A percentile compares a stretch with the other conserved stretches of the same genome.
Evolutionary conservation across 352 stramenopile species (phyloP).

Genomic region (Globisporangium barbulae): DNA sequence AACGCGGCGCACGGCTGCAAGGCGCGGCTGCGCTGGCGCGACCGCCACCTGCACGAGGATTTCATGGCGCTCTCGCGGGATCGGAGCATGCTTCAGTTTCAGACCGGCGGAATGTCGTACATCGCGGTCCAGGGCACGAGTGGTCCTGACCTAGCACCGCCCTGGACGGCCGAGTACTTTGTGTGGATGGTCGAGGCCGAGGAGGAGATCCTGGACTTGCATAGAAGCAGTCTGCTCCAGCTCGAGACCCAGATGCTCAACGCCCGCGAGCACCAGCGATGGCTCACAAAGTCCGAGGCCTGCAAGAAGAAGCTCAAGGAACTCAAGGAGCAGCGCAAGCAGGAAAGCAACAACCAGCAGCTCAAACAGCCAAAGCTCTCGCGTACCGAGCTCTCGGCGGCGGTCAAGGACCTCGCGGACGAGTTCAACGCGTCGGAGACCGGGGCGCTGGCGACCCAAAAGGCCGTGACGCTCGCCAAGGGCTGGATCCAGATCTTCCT

Average conservation of each 20-base stretch:
- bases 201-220: slow-evolving; percentile 51
- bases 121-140: slow-evolving; percentile 29
- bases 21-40: slow-evolving; percentile 51
- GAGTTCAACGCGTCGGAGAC: slow-evolving; percentile 46
- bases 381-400: slow-evolving; percentile 21
- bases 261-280: slow-evolving; percentile 36
- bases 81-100: slow-evolving; percentile 51
- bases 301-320: slow-evolving; percentile 57
- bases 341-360: slow-evolving; percentile 8
- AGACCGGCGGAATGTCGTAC: slow-evolving; percentile 38
- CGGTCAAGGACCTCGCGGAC: slow-evolving; percentile 49
- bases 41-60: slow-evolving; percentile 69
- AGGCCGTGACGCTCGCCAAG: slow-evolving; percentile 38
- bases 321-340: slow-evolving; percentile 39
- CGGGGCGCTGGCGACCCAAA: slow-evolving; percentile 28
- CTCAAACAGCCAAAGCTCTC: slow-evolving; percentile 18
- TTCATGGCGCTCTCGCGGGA: slow-evolving; percentile 43
- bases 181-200: slow-evolving; percentile 48
- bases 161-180: slow-evolving; percentile 72
- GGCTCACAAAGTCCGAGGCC: slow-evolving; percentile 31
- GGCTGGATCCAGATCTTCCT: slow-evolving; percentile 47
- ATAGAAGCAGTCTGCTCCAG: slow-evolving; percentile 33
- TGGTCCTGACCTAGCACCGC: slow-evolving; percentile 40
- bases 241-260: slow-evolving; percentile 35
- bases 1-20: slow-evolving; percentile 66